A percentile compares a stretch with the other conserved stretches of the same genome.
phyloP scores from a whole-genome alignment of 148 eudicot species.

The Salicornia ramosissima region DNA sequence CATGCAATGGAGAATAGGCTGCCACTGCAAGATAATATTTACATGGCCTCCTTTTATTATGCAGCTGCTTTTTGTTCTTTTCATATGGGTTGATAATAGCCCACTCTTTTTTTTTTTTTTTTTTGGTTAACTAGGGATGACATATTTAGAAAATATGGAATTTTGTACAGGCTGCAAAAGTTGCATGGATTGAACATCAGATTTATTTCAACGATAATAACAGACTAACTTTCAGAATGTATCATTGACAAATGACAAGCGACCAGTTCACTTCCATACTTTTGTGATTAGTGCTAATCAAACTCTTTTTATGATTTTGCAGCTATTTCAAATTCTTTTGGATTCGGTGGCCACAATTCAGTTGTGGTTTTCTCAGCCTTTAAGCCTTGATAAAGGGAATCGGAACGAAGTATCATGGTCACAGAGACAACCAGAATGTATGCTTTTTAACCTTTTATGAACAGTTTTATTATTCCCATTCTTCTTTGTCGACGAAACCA shows the following conservation, averaged over 20 bases:
- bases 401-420: constrained; percentile 4
- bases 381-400: constrained; percentile 60
- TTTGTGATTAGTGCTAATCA: too few species aligned
- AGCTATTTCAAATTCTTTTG: constrained; percentile 98
- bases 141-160: too few species aligned
- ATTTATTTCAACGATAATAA: background rate
- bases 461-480: constrained; percentile 13
- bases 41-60: background rate
- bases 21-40: background rate
- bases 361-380: constrained; percentile 91
- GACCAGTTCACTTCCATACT: too few species aligned
- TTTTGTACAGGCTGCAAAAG: too few species aligned
- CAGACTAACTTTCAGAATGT: background rate
- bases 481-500: constrained; percentile 2
- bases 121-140: background rate
- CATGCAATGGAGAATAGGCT: background rate
- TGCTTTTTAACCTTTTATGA: constrained; percentile 11
- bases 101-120: background rate
- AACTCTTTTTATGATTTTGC: constrained; percentile 27
- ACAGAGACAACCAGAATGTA: constrained; percentile 6
- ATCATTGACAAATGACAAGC: background rate
- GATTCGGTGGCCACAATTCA: constrained; percentile 97
- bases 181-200: too few species aligned
- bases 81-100: background rate
- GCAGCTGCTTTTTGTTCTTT: background rate